Evolutionary conservation across 2,329 filamentous ascomycete genomes (phyloP).

Genomic region (Oidium heveae): DNA sequence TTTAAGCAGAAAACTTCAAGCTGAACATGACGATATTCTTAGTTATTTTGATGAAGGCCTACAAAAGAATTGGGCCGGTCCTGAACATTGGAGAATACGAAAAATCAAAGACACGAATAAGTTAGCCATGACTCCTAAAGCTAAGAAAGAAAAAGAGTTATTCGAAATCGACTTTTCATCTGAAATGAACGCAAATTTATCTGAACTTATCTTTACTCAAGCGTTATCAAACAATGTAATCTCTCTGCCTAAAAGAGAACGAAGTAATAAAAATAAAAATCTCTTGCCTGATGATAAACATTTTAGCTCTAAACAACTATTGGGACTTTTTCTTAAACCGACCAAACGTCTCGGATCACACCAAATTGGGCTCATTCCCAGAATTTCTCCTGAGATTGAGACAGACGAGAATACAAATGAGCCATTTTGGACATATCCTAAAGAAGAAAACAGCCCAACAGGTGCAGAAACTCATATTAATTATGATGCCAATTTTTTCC

Average conservation of each 20-base stretch:
- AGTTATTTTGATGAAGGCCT: constrained; percentile 92
- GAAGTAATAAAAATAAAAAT: constrained; percentile 83
- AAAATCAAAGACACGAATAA: constrained; percentile 66
- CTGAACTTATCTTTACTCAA: constrained; percentile 57
- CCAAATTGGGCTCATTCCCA: constrained; percentile 24
- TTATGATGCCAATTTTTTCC: constrained; percentile 95
- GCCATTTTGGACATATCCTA: constrained; percentile 71
- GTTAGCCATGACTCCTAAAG: constrained; percentile 30
- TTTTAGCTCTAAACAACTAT: constrained; percentile 78
- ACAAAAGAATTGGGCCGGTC: constrained; percentile 91
- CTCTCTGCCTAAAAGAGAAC: constrained; percentile 73
- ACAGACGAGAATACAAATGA: constrained; percentile 51
- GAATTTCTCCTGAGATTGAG: constrained; percentile 19
- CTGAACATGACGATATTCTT: constrained; percentile 79
- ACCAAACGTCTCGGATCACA: constrained; percentile 59
- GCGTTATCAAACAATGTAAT: constrained; percentile 62
- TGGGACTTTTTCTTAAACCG: constrained; percentile 83
- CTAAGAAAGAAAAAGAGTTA: constrained; percentile 82
- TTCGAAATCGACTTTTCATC: constrained; percentile 83
- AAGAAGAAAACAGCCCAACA: constrained; percentile 17
- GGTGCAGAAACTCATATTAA: constrained; percentile 41
- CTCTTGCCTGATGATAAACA: constrained; percentile 93
- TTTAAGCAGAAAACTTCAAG: constrained; percentile 40
- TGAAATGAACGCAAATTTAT: constrained; percentile 42
- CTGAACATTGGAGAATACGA: constrained; percentile 95